These are phyloP conservation scores for Tuber indicum DNA, from an alignment of 495 filamentous ascomycete genomes.

Conservation along the genomic window DNA sequence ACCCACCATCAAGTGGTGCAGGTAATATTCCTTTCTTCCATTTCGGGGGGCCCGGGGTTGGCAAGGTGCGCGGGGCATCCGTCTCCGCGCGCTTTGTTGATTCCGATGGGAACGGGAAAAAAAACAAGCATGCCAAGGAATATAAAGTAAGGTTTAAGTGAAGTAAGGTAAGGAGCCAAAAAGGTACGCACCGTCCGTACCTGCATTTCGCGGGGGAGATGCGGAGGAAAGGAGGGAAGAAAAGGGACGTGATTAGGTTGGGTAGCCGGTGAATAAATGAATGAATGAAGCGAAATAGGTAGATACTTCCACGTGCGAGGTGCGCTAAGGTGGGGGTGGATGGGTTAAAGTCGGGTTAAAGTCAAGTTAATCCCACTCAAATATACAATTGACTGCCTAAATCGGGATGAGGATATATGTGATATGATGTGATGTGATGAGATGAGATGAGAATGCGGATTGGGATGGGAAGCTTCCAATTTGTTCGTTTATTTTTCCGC, in stretches of 20 bases:
- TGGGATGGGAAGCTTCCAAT: not conserved
- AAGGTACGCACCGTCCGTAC: not conserved
- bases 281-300: not conserved
- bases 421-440: not conserved
- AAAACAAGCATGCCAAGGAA: not conserved
- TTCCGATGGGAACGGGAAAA: not conserved
- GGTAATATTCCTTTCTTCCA: not conserved
- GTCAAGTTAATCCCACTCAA: not conserved
- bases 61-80: not conserved
- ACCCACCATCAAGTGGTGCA: not conserved
- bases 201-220: constrained; percentile 1
- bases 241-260: not conserved
- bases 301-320: not conserved
- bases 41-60: not conserved
- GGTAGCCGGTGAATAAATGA: not conserved
- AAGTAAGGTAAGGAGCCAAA: not conserved
- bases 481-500: not conserved
- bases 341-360: not conserved
- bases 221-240: not conserved
- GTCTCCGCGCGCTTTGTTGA: not conserved
- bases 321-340: not conserved
- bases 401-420: not conserved
- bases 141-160: not conserved
- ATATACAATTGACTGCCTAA: not conserved
- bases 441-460: not conserved